Conservation (phyloP, 768 basidiomycete species). For the Kwoniella sp. region DNA sequence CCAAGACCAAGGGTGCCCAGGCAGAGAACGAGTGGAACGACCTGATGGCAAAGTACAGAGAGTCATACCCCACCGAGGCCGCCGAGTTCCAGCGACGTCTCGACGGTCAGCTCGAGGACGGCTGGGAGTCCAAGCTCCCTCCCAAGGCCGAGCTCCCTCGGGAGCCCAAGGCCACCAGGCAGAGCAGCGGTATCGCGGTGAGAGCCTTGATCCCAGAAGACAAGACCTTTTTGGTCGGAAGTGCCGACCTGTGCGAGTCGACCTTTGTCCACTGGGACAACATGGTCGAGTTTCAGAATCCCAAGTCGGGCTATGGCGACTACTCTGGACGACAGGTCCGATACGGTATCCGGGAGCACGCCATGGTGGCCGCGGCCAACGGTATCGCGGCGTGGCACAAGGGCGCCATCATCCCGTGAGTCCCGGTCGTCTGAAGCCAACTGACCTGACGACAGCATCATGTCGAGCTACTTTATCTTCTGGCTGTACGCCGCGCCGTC, state of each 20-base stretch:
- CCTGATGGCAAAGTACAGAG: constrained; percentile 23
- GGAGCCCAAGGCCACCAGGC: constrained; percentile 32
- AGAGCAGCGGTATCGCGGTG: constrained; percentile 38
- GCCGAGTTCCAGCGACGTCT: constrained; percentile 29
- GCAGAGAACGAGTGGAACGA: constrained; percentile 40
- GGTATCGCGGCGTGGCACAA: constrained; percentile 48
- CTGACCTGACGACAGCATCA: constrained; percentile 21
- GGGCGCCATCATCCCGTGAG: constrained; percentile 48
- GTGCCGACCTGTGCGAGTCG: constrained; percentile 45
- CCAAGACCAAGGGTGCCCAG: constrained; percentile 29
- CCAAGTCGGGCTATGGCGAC: constrained; percentile 41
- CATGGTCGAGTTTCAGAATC: constrained; percentile 46
- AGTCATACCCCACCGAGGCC: constrained; percentile 27
- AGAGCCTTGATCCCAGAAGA: constrained; percentile 33
- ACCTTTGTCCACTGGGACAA: constrained; percentile 44
- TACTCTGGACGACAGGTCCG: constrained; percentile 45
- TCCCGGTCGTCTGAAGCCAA: neutral
- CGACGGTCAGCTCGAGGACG: constrained; percentile 33
- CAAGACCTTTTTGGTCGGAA: constrained; percentile 35
- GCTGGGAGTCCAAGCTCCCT: constrained; percentile 34
- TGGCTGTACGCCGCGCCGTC: constrained; percentile 49
- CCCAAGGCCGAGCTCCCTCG: constrained; percentile 29
- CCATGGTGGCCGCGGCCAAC: constrained; percentile 46
- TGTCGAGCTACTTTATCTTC: constrained; percentile 50
- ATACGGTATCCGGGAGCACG: constrained; percentile 48